phyloP scores from a whole-genome alignment of 1,139 yeast genomes.

The Yamadazyma siamensis region DNA sequence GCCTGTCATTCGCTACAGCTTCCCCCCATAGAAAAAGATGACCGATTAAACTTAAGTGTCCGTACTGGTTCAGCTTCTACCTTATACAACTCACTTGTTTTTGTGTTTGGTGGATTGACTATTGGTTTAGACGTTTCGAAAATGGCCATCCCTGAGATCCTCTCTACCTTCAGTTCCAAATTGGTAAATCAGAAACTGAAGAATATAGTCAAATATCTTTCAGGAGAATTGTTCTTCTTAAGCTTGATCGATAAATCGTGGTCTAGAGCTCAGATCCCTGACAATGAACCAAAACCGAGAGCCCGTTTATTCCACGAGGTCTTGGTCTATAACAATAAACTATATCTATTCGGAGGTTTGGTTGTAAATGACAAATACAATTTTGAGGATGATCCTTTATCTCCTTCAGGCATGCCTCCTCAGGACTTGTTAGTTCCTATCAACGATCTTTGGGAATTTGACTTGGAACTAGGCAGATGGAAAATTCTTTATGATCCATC shows the following conservation, averaged over 20 bases:
- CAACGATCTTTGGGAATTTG: conserved; percentile 68
- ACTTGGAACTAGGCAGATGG: conserved; percentile 52
- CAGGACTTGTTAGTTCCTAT: conserved; percentile 35
- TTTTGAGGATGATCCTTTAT: conserved; percentile 7
- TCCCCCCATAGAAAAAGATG: conserved; percentile 47
- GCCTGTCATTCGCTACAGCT: conserved; percentile 45
- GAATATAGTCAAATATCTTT: conserved; percentile 42
- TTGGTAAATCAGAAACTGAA: conserved; percentile 25
- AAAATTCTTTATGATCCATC: conserved; percentile 35
- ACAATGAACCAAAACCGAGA: conserved; percentile 29
- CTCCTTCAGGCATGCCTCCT: conserved; percentile 2
- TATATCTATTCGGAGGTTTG: conserved; percentile 66
- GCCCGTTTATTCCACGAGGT: conserved; percentile 63
- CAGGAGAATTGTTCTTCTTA: conserved; percentile 55
- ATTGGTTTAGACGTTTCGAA: conserved; percentile 49
- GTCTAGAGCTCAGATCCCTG: conserved; percentile 31
- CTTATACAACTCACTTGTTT: conserved; percentile 54
- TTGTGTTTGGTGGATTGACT: conserved; percentile 68
- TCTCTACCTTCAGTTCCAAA: conserved; percentile 25
- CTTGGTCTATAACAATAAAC: conserved; percentile 42
- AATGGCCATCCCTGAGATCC: conserved; percentile 31
- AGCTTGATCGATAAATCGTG: conserved; percentile 57
- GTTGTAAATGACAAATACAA: conserved; percentile 16
- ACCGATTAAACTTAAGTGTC: conserved; percentile 47
- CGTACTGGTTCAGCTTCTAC: conserved; percentile 67